phyloP scores from a whole-genome alignment of 805 yeast genomes.

The Candida morakotiae region DNA sequence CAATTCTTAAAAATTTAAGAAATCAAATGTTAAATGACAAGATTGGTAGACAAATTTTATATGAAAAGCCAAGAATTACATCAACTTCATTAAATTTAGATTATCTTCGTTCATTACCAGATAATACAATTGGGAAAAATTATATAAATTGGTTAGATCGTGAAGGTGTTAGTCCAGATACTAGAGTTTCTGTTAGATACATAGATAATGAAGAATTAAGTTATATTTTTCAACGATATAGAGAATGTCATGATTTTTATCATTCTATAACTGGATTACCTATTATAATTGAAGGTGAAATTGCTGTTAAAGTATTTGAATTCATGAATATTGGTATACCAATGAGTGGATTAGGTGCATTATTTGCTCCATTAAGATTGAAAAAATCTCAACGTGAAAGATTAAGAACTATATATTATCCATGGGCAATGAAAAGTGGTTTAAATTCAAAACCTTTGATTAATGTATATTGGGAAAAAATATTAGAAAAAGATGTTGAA shows the following conservation, averaged over 20 bases:
- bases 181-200: constrained; percentile 81
- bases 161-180: constrained; percentile 92
- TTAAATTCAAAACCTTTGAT: constrained; percentile 69
- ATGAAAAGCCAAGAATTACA: constrained; percentile 81
- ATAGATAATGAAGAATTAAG: constrained; percentile 90
- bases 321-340: constrained; percentile 90
- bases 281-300: constrained; percentile 92
- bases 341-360: constrained; percentile 90
- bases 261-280: constrained; percentile 91
- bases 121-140: constrained; percentile 71
- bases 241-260: constrained; percentile 96
- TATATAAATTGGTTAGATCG: constrained; percentile 77
- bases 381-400: constrained; percentile 59
- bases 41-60: constrained; percentile 71
- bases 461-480: constrained; percentile 89
- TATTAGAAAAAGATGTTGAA: constrained; percentile 65
- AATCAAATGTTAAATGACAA: constrained; percentile 71
- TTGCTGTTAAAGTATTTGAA: constrained; percentile 88
- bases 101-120: constrained; percentile 55
- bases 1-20: constrained; percentile 58
- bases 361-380: constrained; percentile 82
- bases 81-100: constrained; percentile 64
- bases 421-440: constrained; percentile 83
- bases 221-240: constrained; percentile 85
- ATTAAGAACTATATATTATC: constrained; percentile 67